These are phyloP conservation scores for Plasmopara viticola DNA, from an alignment of 352 stramenopile genomes.

Conservation along the genomic window DNA sequence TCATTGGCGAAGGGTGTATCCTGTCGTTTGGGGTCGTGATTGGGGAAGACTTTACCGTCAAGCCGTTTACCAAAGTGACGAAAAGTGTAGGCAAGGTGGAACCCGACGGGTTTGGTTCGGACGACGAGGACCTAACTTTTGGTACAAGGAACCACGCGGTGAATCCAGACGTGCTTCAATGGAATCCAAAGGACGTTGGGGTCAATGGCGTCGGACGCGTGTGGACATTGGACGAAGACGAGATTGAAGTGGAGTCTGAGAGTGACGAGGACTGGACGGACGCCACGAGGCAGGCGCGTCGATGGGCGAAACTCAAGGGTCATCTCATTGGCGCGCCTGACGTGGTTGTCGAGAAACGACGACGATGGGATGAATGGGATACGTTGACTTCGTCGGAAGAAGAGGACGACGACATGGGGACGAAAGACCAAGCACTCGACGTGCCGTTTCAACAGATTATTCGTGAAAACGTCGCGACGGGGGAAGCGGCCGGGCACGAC, in stretches of 20 bases:
- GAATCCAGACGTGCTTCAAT: conserved; percentile 24
- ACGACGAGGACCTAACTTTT: conserved; percentile 39
- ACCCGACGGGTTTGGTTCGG: conserved; percentile 71
- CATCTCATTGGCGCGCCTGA: conserved; percentile 59
- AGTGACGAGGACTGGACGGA: conserved; percentile 30
- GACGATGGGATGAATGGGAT: conserved; percentile 74
- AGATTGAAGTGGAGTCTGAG: conserved; percentile 64
- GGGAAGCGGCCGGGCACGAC: conserved; percentile 64
- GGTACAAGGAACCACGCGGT: conserved; percentile 7
- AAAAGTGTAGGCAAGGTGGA: conserved; percentile 43
- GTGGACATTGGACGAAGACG: conserved; percentile 82
- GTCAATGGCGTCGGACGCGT: conserved; percentile 58
- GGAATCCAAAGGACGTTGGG: conserved; percentile 66
- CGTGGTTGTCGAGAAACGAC: conserved; percentile 46
- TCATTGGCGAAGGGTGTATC: conserved; percentile 67
- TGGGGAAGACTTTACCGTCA: conserved; percentile 57
- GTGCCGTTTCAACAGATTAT: conserved; percentile 72
- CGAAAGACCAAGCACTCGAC: conserved; percentile 33
- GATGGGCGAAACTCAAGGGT: conserved; percentile 65
- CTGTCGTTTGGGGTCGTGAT: conserved; percentile 81
- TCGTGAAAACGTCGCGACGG: conserved; percentile 73
- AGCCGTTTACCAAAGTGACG: conserved; percentile 78
- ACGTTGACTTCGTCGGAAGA: conserved; percentile 71
- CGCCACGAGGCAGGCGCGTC: conserved; percentile 27
- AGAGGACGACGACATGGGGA: conserved; percentile 55